Evolutionary conservation across 192 early-diverging fungal genomes (phyloP).

Genomic region (Pilobolus umbonatus): DNA sequence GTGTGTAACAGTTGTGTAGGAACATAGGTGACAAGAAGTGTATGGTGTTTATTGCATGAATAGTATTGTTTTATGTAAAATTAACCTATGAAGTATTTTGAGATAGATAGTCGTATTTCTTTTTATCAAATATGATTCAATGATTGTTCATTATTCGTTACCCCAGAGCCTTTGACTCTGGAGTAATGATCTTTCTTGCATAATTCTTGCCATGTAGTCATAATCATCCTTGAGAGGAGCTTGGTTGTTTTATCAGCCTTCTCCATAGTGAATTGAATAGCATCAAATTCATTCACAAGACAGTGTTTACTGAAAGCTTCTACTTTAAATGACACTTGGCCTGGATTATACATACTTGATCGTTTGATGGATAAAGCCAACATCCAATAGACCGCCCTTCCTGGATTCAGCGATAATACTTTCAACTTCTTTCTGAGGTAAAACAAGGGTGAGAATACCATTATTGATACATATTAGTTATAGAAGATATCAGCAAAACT

Average conservation of each 20-base stretch:
- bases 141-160: constrained; percentile 4
- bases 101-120: too few species aligned
- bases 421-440: constrained; percentile 33
- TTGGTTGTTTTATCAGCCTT: constrained; percentile 45
- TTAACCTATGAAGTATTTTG: too few species aligned
- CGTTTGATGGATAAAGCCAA: constrained; percentile 52
- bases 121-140: background rate
- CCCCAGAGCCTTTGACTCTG: constrained; percentile 12
- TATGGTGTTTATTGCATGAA: too few species aligned
- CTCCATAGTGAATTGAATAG: constrained; percentile 65
- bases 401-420: constrained; percentile 41
- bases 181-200: constrained; percentile 15
- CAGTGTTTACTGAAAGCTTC: constrained; percentile 57
- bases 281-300: constrained; percentile 65
- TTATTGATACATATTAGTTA: constrained; percentile 75
- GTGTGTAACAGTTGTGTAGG: too few species aligned
- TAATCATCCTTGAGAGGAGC: constrained; percentile 48
- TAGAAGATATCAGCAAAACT: constrained; percentile 71
- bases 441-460: constrained; percentile 57
- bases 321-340: constrained; percentile 52
- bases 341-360: constrained; percentile 39
- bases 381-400: constrained; percentile 40
- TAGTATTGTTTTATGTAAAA: too few species aligned
- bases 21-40: too few species aligned
- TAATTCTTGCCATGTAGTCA: constrained; percentile 60